These are phyloP conservation scores for Tolypocladium inflatum DNA, from an alignment of 2,329 filamentous ascomycete species.

Conservation along the genomic window DNA sequence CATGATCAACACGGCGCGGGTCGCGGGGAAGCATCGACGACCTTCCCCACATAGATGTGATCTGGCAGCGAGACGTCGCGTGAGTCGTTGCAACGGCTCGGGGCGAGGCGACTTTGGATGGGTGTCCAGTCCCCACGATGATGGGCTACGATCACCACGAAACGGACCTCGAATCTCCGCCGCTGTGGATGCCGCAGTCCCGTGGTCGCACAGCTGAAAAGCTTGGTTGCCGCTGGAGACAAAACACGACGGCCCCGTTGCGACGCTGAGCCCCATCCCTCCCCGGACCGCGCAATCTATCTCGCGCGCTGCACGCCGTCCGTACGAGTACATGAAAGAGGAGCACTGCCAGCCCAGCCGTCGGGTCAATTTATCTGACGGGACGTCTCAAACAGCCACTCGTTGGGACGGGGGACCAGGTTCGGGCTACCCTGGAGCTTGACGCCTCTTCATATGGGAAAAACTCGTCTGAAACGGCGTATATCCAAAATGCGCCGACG, in stretches of 20 bases:
- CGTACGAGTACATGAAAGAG: neutral
- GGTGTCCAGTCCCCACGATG: neutral
- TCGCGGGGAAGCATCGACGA: neutral
- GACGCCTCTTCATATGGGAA: neutral
- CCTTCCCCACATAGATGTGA: neutral
- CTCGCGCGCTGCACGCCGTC: neutral
- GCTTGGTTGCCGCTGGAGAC: too few relatives aligned
- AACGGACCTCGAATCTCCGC: neutral
- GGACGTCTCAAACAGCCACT: neutral
- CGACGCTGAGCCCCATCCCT: too few relatives aligned
- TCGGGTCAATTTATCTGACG: neutral
- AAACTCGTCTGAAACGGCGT: too few relatives aligned
- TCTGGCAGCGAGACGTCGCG: neutral
- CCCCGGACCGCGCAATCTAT: too few relatives aligned
- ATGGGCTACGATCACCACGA: neutral
- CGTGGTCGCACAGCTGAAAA: too few relatives aligned
- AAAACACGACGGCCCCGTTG: too few relatives aligned
- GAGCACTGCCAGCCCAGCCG: neutral
- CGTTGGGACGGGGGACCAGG: too few relatives aligned
- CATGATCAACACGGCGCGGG: neutral
- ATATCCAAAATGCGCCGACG: too few relatives aligned
- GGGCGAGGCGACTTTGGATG: neutral
- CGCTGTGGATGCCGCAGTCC: neutral
- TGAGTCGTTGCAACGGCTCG: neutral
- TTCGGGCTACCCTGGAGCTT: neutral